A percentile compares a stretch with the other conserved stretches of the same genome.
Evolutionary conservation across 2,329 filamentous ascomycete species (phyloP).

Genomic region (Capronia americana): DNA sequence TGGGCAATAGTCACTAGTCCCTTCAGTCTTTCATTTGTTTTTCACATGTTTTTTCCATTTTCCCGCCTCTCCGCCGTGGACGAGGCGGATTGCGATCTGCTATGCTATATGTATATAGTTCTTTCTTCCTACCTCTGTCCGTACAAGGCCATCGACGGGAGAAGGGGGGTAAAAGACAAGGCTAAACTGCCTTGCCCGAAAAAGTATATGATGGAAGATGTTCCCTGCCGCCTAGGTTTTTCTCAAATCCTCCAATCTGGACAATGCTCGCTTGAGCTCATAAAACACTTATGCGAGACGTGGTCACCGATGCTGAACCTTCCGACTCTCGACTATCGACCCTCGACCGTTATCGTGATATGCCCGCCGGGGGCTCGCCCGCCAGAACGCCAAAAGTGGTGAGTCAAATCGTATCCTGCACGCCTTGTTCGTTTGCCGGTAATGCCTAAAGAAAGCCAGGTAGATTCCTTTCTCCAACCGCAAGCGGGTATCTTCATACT

Average conservation of each 20-base stretch:
- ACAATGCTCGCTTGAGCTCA: not conserved
- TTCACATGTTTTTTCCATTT: not conserved
- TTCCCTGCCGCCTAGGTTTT: not conserved
- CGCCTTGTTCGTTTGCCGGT: not conserved
- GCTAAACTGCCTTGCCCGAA: not conserved
- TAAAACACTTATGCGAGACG: not conserved
- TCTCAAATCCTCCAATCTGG: not conserved
- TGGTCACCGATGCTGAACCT: not conserved
- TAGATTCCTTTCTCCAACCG: not conserved
- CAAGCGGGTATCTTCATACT: slow-evolving; percentile 1
- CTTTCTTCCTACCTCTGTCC: not conserved
- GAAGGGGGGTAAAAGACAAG: too few species aligned
- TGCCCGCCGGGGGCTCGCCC: not conserved
- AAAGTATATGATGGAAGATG: not conserved
- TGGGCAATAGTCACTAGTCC: too few species aligned
- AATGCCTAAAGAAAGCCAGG: too few species aligned
- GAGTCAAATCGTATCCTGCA: not conserved
- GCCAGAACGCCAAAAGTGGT: not conserved
- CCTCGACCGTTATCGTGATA: not conserved
- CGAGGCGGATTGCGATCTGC: not conserved
- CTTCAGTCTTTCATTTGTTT: not conserved
- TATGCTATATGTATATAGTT: not conserved
- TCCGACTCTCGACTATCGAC: not conserved
- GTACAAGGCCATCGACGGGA: not conserved
- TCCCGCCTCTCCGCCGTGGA: not conserved